Percentiles rank a stretch among this genome's conserved stretches.
Evolutionary conservation across 2,329 filamentous ascomycete genomes (phyloP).

Genomic region (Penicillium capsulatum): DNA sequence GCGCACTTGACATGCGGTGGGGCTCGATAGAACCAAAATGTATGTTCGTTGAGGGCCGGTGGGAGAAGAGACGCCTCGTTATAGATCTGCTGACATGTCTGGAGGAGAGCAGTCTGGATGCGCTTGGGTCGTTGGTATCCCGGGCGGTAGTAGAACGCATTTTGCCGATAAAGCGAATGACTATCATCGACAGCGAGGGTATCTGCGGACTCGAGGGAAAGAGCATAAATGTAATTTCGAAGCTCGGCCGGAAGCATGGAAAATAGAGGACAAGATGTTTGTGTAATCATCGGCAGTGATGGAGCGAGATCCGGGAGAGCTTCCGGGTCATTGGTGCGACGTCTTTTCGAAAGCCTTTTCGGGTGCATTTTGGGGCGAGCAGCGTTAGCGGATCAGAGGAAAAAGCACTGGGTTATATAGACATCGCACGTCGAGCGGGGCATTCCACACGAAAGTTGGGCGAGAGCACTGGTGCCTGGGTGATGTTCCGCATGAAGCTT

Average conservation of each 20-base stretch:
- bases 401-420: no score
- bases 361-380: no score
- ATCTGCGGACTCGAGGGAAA: slow-evolving; percentile 8
- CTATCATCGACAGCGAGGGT: neutral
- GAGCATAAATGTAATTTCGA: slow-evolving; percentile 7
- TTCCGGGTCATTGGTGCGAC: no score
- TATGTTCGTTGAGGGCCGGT: slow-evolving; percentile 27
- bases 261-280: slow-evolving; percentile 7
- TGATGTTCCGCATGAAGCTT: no score
- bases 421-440: no score
- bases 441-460: no score
- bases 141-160: slow-evolving; percentile 28
- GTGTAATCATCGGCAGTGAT: slow-evolving; percentile 1
- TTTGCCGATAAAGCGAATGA: slow-evolving; percentile 13
- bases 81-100: slow-evolving; percentile 39
- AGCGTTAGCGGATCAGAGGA: no score
- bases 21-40: slow-evolving; percentile 26
- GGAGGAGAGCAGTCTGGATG: slow-evolving; percentile 33
- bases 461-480: no score
- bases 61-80: slow-evolving; percentile 37
- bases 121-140: slow-evolving; percentile 28
- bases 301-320: slow-evolving; percentile 4
- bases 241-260: slow-evolving; percentile 6
- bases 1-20: slow-evolving; percentile 17
- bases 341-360: no score